These are phyloP conservation scores for Saturnispora sekii DNA, from an alignment of 805 yeast species.

Conservation along the genomic window DNA sequence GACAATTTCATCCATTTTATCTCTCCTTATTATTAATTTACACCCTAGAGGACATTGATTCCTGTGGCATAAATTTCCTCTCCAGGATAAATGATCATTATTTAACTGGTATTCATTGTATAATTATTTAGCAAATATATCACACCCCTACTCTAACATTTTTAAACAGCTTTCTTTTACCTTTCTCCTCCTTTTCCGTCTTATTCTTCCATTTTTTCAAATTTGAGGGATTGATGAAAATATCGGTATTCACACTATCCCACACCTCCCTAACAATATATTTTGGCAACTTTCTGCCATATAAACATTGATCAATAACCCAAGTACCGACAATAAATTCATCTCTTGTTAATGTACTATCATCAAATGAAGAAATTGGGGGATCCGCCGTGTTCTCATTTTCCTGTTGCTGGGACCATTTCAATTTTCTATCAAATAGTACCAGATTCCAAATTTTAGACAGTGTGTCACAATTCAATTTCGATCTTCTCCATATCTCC, in stretches of 20 bases:
- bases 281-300: conserved; percentile 83
- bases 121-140: background rate
- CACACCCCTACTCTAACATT: conserved; percentile 8
- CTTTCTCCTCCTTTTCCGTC: background rate
- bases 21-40: background rate
- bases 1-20: background rate
- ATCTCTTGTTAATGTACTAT: conserved; percentile 67
- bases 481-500: conserved; percentile 73
- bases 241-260: conserved; percentile 53
- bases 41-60: background rate
- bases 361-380: conserved; percentile 38
- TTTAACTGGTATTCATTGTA: conserved; percentile 25
- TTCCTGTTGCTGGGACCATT: conserved; percentile 27
- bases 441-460: conserved; percentile 70
- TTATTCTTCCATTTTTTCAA: conserved; percentile 2
- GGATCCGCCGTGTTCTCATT: conserved; percentile 1
- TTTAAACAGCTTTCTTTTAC: conserved; percentile 8
- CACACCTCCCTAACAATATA: conserved; percentile 60
- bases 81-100: background rate
- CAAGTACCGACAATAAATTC: conserved; percentile 96
- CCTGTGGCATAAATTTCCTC: background rate
- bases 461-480: conserved; percentile 52
- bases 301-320: conserved; percentile 92
- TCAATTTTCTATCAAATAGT: conserved; percentile 34
- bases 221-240: conserved; percentile 1